A percentile compares a stretch with the other conserved stretches of the same genome.
Evolutionary conservation across 306 rosid genomes (phyloP).

Genomic region (Cyclanthera cordifolia): DNA sequence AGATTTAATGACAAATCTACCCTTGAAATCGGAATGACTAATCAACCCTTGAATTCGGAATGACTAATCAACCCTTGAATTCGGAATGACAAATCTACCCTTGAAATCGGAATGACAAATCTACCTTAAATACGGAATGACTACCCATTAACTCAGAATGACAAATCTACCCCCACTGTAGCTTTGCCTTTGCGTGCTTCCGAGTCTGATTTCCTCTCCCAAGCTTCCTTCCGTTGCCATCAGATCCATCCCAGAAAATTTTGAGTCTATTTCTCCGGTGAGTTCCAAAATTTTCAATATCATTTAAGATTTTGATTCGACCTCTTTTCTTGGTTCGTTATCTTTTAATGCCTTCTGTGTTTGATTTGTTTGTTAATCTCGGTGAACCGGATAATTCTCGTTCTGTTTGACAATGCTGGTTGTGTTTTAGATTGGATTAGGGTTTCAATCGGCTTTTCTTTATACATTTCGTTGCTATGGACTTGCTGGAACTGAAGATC

Average conservation of each 20-base stretch:
- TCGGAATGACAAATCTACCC: too few relatives aligned
- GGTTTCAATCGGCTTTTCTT: background rate
- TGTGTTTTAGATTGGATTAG: conserved; percentile 1
- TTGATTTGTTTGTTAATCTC: background rate
- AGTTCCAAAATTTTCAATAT: background rate
- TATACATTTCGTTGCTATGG: background rate
- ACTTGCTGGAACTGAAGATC: background rate
- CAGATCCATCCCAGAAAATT: background rate
- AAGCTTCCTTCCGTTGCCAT: background rate
- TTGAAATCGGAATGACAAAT: too few relatives aligned
- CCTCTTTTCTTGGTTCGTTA: background rate
- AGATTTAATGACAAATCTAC: too few relatives aligned
- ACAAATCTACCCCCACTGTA: conserved; percentile 3
- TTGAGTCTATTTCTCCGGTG: background rate
- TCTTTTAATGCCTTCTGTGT: background rate
- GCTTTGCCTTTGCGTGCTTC: background rate
- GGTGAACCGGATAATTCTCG: background rate
- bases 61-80: too few relatives aligned
- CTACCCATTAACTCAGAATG: too few relatives aligned
- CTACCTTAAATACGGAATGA: too few relatives aligned
- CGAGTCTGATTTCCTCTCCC: background rate
- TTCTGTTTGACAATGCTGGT: conserved; percentile 3
- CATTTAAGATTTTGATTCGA: background rate
- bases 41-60: too few relatives aligned
- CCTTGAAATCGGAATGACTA: too few relatives aligned